Conservation (phyloP, 2,329 filamentous ascomycete species). For the Colletotrichum trifolii region DNA sequence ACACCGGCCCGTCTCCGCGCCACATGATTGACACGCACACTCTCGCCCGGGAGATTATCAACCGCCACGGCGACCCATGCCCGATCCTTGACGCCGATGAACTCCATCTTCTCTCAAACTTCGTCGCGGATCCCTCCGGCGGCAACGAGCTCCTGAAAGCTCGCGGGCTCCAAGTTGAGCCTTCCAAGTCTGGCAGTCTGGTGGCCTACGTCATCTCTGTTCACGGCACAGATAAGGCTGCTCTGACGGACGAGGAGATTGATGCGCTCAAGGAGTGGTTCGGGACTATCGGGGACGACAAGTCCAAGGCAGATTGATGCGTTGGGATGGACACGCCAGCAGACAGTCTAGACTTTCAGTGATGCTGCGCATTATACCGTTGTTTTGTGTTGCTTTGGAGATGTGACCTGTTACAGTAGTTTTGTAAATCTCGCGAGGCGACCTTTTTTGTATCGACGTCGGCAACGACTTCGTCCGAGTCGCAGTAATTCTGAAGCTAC, state of each 20-base stretch:
- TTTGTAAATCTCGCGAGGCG: accelerated
- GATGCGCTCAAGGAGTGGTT: conserved; percentile 34
- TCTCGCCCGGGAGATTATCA: conserved; percentile 37
- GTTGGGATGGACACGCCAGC: neutral
- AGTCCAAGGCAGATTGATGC: neutral
- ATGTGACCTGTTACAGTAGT: too few relatives aligned
- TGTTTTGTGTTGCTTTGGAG: too few relatives aligned
- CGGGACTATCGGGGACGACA: neutral
- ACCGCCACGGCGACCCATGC: conserved; percentile 33
- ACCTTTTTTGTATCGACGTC: too few relatives aligned
- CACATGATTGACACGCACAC: conserved; percentile 36
- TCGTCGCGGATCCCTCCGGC: conserved; percentile 16
- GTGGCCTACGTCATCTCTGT: conserved; percentile 32
- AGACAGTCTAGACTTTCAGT: too few relatives aligned
- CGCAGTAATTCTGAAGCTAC: too few relatives aligned
- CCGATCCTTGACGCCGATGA: conserved; percentile 32
- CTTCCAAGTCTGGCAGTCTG: conserved; percentile 21
- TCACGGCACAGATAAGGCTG: conserved; percentile 26
- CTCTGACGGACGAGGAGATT: conserved; percentile 30
- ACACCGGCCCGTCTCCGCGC: conserved; percentile 33
- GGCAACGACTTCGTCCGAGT: too few relatives aligned
- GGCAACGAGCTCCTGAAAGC: conserved; percentile 15
- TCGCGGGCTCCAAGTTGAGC: neutral
- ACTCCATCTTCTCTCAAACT: conserved; percentile 22
- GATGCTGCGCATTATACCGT: too few relatives aligned